phyloP scores from a whole-genome alignment of 495 filamentous ascomycete genomes.

The Cercophora scortea region DNA sequence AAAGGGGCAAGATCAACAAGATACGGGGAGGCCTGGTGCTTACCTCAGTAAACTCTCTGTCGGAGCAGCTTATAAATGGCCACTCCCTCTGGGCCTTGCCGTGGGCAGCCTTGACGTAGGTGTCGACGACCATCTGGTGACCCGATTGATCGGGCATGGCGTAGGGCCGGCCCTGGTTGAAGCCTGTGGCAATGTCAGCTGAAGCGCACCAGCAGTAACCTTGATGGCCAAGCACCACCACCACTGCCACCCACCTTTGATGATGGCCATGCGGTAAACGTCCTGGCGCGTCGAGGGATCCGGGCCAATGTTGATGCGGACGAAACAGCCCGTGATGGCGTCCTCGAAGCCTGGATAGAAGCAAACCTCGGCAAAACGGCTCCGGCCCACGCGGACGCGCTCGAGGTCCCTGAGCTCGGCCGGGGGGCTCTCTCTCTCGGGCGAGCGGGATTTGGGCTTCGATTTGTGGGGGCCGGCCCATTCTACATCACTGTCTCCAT shows the following conservation, averaged over 20 bases:
- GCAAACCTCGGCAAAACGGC: constrained; percentile 74
- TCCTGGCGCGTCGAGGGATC: constrained; percentile 59
- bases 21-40: constrained; percentile 11
- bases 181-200: constrained; percentile 41
- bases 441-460: constrained; percentile 34
- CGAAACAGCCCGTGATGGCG: constrained; percentile 68
- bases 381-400: constrained; percentile 70
- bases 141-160: constrained; percentile 62
- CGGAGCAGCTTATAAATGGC: constrained; percentile 78
- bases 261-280: constrained; percentile 76
- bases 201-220: background rate
- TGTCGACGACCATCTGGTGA: constrained; percentile 63
- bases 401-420: constrained; percentile 75
- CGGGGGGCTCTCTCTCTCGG: constrained; percentile 43
- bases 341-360: constrained; percentile 86
- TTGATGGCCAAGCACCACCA: background rate
- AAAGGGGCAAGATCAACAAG: too few species aligned
- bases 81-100: constrained; percentile 71
- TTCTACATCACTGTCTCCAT: constrained; percentile 74
- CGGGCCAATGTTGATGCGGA: constrained; percentile 69
- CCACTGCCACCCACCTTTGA: constrained; percentile 57
- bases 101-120: constrained; percentile 64
- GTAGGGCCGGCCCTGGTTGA: constrained; percentile 72
- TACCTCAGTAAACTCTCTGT: constrained; percentile 67
- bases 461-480: constrained; percentile 47